Evolutionary conservation across 495 filamentous ascomycete genomes (phyloP), one percentile per base, ranked within the genome.

Genomic region (Aspergillus ellipticus): DNA sequence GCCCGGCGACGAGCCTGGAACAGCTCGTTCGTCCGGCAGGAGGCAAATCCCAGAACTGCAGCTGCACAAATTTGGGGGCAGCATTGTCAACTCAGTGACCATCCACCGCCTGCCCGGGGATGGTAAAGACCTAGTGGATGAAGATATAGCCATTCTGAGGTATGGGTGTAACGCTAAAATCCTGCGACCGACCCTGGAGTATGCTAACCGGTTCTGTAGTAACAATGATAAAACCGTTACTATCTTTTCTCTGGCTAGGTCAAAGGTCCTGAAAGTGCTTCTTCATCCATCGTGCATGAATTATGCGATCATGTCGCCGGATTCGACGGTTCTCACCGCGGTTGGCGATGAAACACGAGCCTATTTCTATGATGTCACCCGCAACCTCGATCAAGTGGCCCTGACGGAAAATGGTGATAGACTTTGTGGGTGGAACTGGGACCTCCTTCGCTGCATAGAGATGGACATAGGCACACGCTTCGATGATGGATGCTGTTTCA

Each of bases 221-320:
- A 97, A 96, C 70, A 98, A 98, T 66, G 94, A 98, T 67, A 85
- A 84, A 64, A 89, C 88, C 0, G 86, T 97, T 26, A 84, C 85
- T 16, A 74, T 96, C 15, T 90, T 91, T 65, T 86, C 86, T 31
- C 76, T 97, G 7, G 78, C 84, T 13, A 78, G 82, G 31, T 70
- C 78, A 24, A 72, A 79, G 52, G 75, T 88, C 51, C 70, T 92
- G 37, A 82, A 87, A 35, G 79, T 84, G 48, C 70, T 96, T 19
- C 75, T 82, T 6, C 89, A 92, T 55, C 84, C 87, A 37, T 85
- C 88, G 58, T 85, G 82, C 52, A 93, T 96, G 74, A 98, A 98
- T 68, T 92, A 94, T 68, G 89, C 92, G 5, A 84, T 91, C 17
- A 85, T 98, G 42, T 96, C 92, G 24, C 94, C 94, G 0, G 89